Base-by-base conservation (phyloP, 768 basidiomycete species). In the Phanerodontia chrysosporium region DNA sequence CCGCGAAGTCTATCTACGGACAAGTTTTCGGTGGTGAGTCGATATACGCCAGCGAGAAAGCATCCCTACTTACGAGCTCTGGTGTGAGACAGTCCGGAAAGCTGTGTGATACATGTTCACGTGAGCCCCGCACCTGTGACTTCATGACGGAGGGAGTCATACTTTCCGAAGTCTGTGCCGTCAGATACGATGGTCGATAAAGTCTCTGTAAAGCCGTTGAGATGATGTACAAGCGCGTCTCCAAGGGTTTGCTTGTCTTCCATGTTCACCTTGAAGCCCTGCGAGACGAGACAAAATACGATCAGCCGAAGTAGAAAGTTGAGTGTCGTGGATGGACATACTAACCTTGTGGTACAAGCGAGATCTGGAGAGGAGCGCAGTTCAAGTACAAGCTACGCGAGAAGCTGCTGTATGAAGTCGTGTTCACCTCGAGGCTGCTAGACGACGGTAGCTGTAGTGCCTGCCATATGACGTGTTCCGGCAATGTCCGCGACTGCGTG, bases 91-190 rank as follows among this genome's bases (percentile, higher is more conserved):
- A 45, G 5, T 27, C 6, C 13, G 59, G 45, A 29, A 60, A 60
- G 21, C 59, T 60, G 18, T 25, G 25, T 3, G 22, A 32, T n/a
- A 46, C 5, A 13, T 28, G 4, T 44, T 24, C 18, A 21, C 36
- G 54, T 21, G 27, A 55, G 39, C 18, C n/a, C n/a, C n/a, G n/a
- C n/a, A n/a, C n/a, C n/a, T n/a, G n/a, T n/a, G n/a, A n/a, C n/a
- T n/a, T n/a, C n/a, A n/a, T n/a, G n/a, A n/a, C n/a, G n/a, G 18
- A 59, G 7, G 45, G 21, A 25, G 18, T 28, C 59, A 14, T 18
- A 60, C 59, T 46, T 27, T 39, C 59, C 32, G 24, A 55, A 55
- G 16, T 54, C 49, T 12, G 58, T 59, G 18, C 58, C 58, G 46
- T 45, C 52, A n/a, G 36, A 45, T 2, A 59, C 51, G 18, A 59